Base-by-base conservation (phyloP, 176 grass and related monocot species). In the Alloteropsis semialata region DNA sequence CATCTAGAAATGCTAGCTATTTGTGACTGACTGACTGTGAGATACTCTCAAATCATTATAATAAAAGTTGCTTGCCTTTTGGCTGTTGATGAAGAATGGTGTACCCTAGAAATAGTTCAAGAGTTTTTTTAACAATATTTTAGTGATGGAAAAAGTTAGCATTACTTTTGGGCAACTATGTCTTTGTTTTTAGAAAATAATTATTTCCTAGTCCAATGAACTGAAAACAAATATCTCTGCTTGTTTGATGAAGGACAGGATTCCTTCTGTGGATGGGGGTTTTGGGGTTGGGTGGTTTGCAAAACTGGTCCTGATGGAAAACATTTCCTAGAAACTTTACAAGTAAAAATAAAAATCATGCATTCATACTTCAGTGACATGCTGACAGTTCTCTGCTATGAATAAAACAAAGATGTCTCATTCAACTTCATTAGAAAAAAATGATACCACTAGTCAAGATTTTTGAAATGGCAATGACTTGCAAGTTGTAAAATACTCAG, bases 321-420 rank as follows among this genome's bases (percentile, higher is more conserved):
- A 63, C 16, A 36, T 39, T 79, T 45, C 22, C 59, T 79, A n/a
- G 44, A 8, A 77, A 76, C 18, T 61, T 28, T 36, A 21, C 25
- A 64, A 51, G 33, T 71, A 19, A 32, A 10, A 43, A 62, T 6
- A 28, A 37, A 53, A 12, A 16, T 17, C 16, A 50, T 81, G 22
- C 58, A 41, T 74, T 53, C 15, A 15, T 54, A 37, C 33, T 59
- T 66, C 3, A 81, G 29, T 57, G 30, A 45, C 45, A 72, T 14
- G 25, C 41, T 56, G 72, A 54, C n/a, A 63, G 18, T 8, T 41
- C 6, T 1, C 61, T 71, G 41, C 17, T 82, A 62, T 25, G 13
- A 48, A 64, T 88, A 71, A 61, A 87, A 83, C n/a, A 70, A 25
- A 72, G 36, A 41, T 39, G 38, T 55, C 56, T 72, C 19, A 25